phyloP scores from a whole-genome alignment of 345 rosid genomes.

The Bruguiera gymnorhiza region DNA sequence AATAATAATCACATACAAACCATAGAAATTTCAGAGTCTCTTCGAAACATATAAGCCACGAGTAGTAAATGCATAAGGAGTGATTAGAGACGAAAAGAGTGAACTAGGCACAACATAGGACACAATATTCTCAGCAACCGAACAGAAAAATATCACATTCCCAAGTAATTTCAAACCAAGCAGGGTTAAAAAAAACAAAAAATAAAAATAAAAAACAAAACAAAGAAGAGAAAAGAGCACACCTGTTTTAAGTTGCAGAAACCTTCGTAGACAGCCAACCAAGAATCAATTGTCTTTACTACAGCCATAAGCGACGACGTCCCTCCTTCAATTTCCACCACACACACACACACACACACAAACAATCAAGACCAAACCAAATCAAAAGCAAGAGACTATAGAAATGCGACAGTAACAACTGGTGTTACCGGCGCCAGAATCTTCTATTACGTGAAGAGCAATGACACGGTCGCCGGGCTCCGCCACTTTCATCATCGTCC shows the following conservation, averaged over 20 bases:
- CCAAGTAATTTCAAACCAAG: too few relatives aligned
- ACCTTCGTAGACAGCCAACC: slow-evolving; percentile 81
- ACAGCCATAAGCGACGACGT: slow-evolving; percentile 65
- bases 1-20: too few relatives aligned
- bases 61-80: too few relatives aligned
- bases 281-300: slow-evolving; percentile 72
- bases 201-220: background rate
- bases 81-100: too few relatives aligned
- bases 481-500: slow-evolving; percentile 80
- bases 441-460: slow-evolving; percentile 85
- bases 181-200: too few relatives aligned
- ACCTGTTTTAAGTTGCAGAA: slow-evolving; percentile 98
- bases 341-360: slow-evolving; percentile 20
- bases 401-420: background rate
- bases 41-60: too few relatives aligned
- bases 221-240: background rate
- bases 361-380: background rate
- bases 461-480: slow-evolving; percentile 76
- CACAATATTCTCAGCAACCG: slow-evolving; percentile 10
- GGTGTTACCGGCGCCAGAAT: slow-evolving; percentile 42
- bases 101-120: background rate
- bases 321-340: slow-evolving; percentile 41
- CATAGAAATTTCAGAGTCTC: too few relatives aligned
- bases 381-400: background rate
- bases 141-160: background rate